Base-by-base conservation (phyloP, 352 stramenopile genomes). In the Phytophthora constricta region DNA sequence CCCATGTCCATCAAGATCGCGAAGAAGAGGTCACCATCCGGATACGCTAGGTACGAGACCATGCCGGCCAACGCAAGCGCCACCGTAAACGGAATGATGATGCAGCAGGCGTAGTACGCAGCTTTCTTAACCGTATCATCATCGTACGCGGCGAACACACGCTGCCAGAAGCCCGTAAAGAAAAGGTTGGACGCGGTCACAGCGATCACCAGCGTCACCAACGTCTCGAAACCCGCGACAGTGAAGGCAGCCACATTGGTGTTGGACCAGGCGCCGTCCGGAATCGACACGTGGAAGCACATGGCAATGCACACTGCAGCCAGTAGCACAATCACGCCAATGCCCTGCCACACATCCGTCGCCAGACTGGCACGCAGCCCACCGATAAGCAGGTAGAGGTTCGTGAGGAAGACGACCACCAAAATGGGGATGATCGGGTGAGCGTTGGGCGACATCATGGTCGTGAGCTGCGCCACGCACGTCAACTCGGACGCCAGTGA, bases 81-180 rank as follows among this genome's bases (percentile, higher is more conserved):
- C 14, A 91, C 70, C 9, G 81, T 91, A 70, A 91, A 91, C 49
- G 82, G 76, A 22, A 86, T 73, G 20, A 80, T 72, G 54, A 87
- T 86, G 17, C 66, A 22, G 23, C 69, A 74, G 20, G 80, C 70
- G 31, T 76, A 62, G 20, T 74, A 37, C 3, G 75, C 66, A 7
- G 65, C 79, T 20, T 72, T 74, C 43, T 58, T 70, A 17, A 91
- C 56, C 22, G 79, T 89, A 5, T 46, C 43, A 62, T 89, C 73
- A 56, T 84, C 74, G 14, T 79, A 71, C 13, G 76, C 79, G 1
- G 76, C 57, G 57, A 79, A 90, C 51, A 89, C 81, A 23, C 82
- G 80, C 68, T 89, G 82, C 82, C 82, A 91, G 59, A 86, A 91
- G 62, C 80, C 82, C 60, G 82, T 89, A 64, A 88, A 86, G 68